Conservation (phyloP, 768 basidiomycete species). For the Calocybe cyanea region DNA sequence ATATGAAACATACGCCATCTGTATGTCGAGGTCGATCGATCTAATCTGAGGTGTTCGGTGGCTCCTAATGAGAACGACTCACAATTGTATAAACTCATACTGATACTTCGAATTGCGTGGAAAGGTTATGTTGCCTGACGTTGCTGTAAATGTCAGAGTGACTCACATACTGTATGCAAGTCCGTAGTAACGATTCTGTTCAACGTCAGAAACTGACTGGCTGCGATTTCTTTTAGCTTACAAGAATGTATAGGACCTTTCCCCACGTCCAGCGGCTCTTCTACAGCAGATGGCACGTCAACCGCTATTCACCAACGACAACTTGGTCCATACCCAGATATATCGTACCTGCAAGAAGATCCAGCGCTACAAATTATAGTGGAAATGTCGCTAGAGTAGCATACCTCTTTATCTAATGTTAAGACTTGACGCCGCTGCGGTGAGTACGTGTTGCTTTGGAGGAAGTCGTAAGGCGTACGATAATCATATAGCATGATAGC, state of each 20-base stretch:
- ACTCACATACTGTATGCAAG: conserved; percentile 47
- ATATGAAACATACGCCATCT: conserved; percentile 23
- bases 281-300: conserved; percentile 26
- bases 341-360: conserved; percentile 37
- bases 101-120: conserved; percentile 18
- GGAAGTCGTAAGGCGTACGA: conserved; percentile 28
- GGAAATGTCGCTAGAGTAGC: conserved; percentile 9
- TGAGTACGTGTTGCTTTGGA: neutral
- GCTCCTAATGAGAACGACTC: neutral
- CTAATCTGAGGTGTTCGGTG: neutral
- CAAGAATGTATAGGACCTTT: conserved; percentile 51
- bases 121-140: neutral
- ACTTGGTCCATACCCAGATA: conserved; percentile 43
- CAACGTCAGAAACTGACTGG: neutral
- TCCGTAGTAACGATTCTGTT: conserved; percentile 58
- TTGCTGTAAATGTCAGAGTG: neutral
- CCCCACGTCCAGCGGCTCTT: conserved; percentile 53
- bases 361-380: too few species aligned
- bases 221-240: conserved; percentile 23
- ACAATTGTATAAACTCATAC: conserved; percentile 53
- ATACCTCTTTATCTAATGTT: conserved; percentile 51
- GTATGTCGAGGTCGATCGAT: conserved; percentile 27
- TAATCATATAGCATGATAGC: conserved; percentile 53
- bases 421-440: conserved; percentile 34
- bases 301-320: neutral